Evolutionary conservation across 148 eudicot genomes (phyloP).

Genomic region (Vaccinium vitisidaea): DNA sequence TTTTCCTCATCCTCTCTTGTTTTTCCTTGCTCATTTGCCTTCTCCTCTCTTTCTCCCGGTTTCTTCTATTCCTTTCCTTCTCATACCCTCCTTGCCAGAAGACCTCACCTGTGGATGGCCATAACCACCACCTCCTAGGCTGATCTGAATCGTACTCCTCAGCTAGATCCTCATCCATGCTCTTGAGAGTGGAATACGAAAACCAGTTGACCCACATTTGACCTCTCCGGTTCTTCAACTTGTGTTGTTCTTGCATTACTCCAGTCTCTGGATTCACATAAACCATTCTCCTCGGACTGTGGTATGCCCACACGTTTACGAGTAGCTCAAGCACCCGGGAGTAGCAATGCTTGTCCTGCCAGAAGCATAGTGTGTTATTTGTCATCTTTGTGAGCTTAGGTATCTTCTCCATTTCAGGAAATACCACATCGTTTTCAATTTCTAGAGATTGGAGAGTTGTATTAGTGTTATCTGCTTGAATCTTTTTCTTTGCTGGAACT

Average conservation of each 20-base stretch:
- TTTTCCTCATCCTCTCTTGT: constrained; percentile 49
- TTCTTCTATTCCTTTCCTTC: constrained; percentile 54
- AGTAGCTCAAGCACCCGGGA: constrained; percentile 86
- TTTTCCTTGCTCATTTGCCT: constrained; percentile 58
- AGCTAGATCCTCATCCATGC: constrained; percentile 93
- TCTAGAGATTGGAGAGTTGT: not conserved
- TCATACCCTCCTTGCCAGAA: constrained; percentile 81
- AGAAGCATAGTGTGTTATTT: not conserved
- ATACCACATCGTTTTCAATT: not conserved
- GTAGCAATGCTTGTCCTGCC: constrained; percentile 94
- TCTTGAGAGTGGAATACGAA: constrained; percentile 53
- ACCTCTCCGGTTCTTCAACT: constrained; percentile 55
- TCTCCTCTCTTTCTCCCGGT: constrained; percentile 47
- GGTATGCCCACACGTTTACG: constrained; percentile 92
- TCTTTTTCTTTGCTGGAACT: not conserved
- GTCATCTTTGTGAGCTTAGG: not conserved
- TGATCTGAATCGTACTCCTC: constrained; percentile 75
- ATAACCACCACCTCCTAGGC: constrained; percentile 60
- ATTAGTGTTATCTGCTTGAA: not conserved
- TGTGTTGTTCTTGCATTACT: constrained; percentile 70
- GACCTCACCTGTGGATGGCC: constrained; percentile 90
- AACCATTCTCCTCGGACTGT: constrained; percentile 76
- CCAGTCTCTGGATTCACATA: constrained; percentile 74
- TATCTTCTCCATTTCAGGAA: not conserved
- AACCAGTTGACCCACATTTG: constrained; percentile 94